A percentile compares a stretch with the other conserved stretches of the same genome.
Conservation (phyloP, 2,329 filamentous ascomycete species). For the Fulvia fulva region DNA sequence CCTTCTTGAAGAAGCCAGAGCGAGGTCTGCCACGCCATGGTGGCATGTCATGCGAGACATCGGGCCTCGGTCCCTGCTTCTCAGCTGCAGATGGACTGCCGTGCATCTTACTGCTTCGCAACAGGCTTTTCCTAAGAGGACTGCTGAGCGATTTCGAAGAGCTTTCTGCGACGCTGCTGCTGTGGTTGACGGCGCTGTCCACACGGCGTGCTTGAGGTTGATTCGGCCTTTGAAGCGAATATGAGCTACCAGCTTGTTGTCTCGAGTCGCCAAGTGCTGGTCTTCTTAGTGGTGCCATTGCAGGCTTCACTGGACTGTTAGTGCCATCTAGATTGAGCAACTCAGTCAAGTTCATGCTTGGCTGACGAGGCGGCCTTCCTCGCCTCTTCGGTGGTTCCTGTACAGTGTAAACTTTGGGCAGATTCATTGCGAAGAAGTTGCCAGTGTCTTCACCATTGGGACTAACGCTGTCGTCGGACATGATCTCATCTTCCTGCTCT, state of each 20-base stretch:
- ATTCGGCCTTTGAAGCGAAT: constrained; percentile 8
- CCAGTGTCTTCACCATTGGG: constrained; percentile 26
- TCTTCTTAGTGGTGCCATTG: neutral
- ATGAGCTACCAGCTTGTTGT: neutral
- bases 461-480: neutral
- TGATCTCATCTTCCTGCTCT: constrained; percentile 5
- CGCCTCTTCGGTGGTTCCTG: constrained; percentile 6
- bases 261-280: neutral
- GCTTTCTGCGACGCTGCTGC: neutral
- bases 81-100: constrained; percentile 5
- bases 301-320: constrained; percentile 24
- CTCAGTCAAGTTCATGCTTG: constrained; percentile 27
- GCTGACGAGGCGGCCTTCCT: constrained; percentile 16
- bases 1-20: neutral
- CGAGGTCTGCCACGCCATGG: neutral
- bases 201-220: constrained; percentile 9
- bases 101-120: constrained; percentile 22
- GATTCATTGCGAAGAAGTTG: constrained; percentile 28
- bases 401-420: constrained; percentile 23
- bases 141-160: constrained; percentile 17
- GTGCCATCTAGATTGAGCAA: constrained; percentile 19
- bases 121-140: constrained; percentile 25
- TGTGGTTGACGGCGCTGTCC: constrained; percentile 12
- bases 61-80: neutral
- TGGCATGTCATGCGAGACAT: neutral